Conservation (phyloP, 2,329 filamentous ascomycete species). For the Phaeosphaeriaceae sp. region DNA sequence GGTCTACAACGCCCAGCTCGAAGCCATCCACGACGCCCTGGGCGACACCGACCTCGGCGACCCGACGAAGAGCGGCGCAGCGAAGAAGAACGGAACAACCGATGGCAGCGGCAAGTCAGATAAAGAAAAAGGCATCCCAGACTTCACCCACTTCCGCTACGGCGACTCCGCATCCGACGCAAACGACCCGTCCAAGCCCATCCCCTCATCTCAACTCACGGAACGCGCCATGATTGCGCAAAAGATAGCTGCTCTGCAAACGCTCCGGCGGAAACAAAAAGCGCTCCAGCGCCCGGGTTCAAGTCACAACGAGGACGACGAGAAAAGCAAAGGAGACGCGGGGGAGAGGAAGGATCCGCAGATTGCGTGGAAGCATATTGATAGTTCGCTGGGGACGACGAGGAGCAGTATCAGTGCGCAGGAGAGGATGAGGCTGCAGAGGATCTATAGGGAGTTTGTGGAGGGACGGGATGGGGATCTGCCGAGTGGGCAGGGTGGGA, state of each 20-base stretch:
- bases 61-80: conserved; percentile 37
- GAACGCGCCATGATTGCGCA: conserved; percentile 79
- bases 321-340: conserved; percentile 23
- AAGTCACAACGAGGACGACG: conserved; percentile 23
- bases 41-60: conserved; percentile 59
- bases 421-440: conserved; percentile 75
- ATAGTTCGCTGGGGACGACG: conserved; percentile 77
- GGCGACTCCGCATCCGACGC: conserved; percentile 59
- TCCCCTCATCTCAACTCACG: conserved; percentile 66
- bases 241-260: conserved; percentile 83
- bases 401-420: conserved; percentile 81
- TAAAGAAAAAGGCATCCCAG: conserved; percentile 37
- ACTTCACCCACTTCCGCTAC: conserved; percentile 76
- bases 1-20: conserved; percentile 94
- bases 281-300: conserved; percentile 45
- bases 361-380: conserved; percentile 84
- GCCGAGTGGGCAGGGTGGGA: conserved; percentile 89
- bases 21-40: conserved; percentile 94
- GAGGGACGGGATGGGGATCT: conserved; percentile 93
- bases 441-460: conserved; percentile 92
- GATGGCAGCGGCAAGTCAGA: conserved; percentile 15
- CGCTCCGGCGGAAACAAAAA: conserved; percentile 69
- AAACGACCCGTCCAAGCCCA: conserved; percentile 40
- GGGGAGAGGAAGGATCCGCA: conserved; percentile 70
- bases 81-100: conserved; percentile 34